Conservation (phyloP, 768 basidiomycete genomes). For the Pleurotus tuber-regium region DNA sequence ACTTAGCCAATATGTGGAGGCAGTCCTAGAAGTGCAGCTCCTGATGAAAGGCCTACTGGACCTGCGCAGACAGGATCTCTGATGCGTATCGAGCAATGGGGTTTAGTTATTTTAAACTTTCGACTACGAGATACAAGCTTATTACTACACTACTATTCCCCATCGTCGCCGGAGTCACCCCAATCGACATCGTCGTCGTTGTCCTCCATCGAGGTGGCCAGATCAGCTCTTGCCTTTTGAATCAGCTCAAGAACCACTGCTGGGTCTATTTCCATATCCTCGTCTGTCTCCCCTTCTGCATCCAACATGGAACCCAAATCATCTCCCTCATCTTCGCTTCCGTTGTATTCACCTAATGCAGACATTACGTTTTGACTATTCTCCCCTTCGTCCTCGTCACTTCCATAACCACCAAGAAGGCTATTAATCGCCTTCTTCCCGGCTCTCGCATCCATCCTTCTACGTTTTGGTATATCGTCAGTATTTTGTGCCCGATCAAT, state of each 20-base stretch:
- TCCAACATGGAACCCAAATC: constrained; percentile 19
- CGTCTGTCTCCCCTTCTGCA: constrained; percentile 30
- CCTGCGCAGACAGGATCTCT: constrained; percentile 71
- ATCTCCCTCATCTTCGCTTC: constrained; percentile 32
- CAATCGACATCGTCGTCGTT: constrained; percentile 46
- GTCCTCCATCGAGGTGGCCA: constrained; percentile 14
- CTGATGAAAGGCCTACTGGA: constrained; percentile 85
- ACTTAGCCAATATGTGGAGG: constrained; percentile 65
- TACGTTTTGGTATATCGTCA: constrained; percentile 47
- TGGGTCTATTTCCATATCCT: constrained; percentile 30
- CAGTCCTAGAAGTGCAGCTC: constrained; percentile 76
- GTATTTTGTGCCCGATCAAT: constrained; percentile 32
- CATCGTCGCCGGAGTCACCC: constrained; percentile 40
- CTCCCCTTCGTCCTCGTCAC: constrained; percentile 37
- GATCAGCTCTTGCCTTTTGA: constrained; percentile 29
- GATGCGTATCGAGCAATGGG: too few species aligned
- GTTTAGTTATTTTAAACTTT: too few species aligned
- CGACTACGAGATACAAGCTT: too few species aligned
- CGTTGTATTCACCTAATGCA: constrained; percentile 40
- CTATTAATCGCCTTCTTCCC: constrained; percentile 55
- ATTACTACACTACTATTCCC: constrained; percentile 25
- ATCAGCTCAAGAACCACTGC: constrained; percentile 34
- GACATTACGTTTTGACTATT: constrained; percentile 33
- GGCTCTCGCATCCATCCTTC: constrained; percentile 49
- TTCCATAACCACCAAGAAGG: constrained; percentile 62